Base-by-base conservation (phyloP, 2,329 filamentous ascomycete genomes). In the Thielaviopsis ethacetica region DNA sequence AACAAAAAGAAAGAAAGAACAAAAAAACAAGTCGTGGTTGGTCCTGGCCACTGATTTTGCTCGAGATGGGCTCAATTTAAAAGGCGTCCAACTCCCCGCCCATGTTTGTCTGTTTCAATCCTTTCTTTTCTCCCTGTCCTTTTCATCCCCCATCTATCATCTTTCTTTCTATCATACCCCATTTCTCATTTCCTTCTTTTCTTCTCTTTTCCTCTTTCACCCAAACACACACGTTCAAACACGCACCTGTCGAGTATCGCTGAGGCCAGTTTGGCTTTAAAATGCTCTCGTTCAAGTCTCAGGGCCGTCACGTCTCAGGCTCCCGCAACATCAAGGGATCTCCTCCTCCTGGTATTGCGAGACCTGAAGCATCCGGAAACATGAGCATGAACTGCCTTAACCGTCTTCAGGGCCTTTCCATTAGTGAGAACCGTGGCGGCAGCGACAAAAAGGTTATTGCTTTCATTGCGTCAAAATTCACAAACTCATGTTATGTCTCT, bases 141-240 rank as follows among this genome's bases (percentile, higher is more conserved):
- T 38, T 47, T 57, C 34, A 19, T 51, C 51, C n/a, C 6, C 22
- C 19, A 50, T 34, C 19, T 49, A 50, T 57, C 58, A 51, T 47
- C 44, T 26, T 55, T 50, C 52, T 51, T 54, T 56, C 44, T 47
- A 57, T 51, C 53, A 24, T 44, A 50, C 53, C 50, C 56, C 44
- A 55, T 51, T 57, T 52, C 50, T 54, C 44, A 54, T 30, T 50
- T 62, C 55, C 62, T 55, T 49, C 62, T 55, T 49, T 51, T 30
- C 44, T 53, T 58, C 50, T 61, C 49, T 41, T 47, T 56, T 58
- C 56, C 24, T 34, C 38, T 49, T 58, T 60, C 44, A 47, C 57
- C 44, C 52, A 26, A 27, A 26, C 10, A 53, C 49, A 52, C 12
- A 17, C 22, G 21, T 47, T 17, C 41, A 49, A 21, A 19, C n/a